Conservation (phyloP, 345 rosid genomes). For the Salix udensis region DNA sequence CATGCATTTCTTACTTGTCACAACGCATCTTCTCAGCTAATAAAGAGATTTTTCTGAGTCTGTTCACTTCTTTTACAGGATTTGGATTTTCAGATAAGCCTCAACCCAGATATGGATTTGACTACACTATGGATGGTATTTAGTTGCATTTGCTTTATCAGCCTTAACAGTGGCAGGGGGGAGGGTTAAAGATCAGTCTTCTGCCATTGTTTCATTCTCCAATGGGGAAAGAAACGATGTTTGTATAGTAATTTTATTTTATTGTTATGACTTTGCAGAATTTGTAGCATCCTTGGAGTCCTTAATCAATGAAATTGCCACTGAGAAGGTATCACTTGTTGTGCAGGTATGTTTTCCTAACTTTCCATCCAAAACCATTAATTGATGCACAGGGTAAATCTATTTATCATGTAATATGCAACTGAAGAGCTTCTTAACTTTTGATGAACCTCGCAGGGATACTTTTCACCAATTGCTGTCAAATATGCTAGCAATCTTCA, state of each 20-base stretch:
- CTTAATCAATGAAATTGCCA: slow-evolving; percentile 47
- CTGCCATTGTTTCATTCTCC: neutral
- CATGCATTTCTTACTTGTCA: neutral
- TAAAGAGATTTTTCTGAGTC: neutral
- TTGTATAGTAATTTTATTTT: neutral
- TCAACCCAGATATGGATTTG: slow-evolving; percentile 87
- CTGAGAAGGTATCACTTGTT: slow-evolving; percentile 61
- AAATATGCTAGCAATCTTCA: slow-evolving; percentile 67
- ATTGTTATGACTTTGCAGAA: slow-evolving; percentile 42
- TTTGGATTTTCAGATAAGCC: slow-evolving; percentile 99
- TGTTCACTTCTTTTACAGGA: slow-evolving; percentile 35
- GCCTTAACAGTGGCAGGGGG: neutral
- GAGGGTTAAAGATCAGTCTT: neutral
- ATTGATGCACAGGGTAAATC: neutral
- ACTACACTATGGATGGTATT: slow-evolving; percentile 77
- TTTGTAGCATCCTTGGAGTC: slow-evolving; percentile 80
- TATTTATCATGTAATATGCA: neutral
- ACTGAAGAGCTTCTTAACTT: slow-evolving; percentile 1
- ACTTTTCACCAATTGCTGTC: slow-evolving; percentile 66
- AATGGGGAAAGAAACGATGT: too few species aligned
- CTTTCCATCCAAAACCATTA: slow-evolving; percentile 3
- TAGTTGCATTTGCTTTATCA: neutral
- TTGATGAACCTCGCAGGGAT: slow-evolving; percentile 53
- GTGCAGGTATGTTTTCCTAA: slow-evolving; percentile 55
- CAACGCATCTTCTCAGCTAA: slow-evolving; percentile 1